Conservation (phyloP, 75 land plant species). For the Cryptomeria japonica region DNA sequence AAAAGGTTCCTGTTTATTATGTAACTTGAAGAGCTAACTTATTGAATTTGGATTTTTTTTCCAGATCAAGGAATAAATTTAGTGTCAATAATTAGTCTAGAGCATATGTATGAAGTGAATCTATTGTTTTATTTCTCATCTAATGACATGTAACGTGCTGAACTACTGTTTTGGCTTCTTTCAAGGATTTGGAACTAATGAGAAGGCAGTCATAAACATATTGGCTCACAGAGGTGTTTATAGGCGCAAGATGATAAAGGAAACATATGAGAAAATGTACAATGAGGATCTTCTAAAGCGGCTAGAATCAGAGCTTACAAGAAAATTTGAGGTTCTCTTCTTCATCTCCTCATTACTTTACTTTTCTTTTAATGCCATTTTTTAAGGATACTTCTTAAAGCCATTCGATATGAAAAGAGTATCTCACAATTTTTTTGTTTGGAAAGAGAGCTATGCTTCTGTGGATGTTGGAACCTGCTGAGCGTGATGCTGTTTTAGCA, state of each 20-base stretch:
- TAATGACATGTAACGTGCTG: neutral
- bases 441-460: constrained; percentile 55
- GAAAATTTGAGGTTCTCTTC: constrained; percentile 54
- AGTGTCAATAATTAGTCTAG: neutral
- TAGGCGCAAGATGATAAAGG: constrained; percentile 41
- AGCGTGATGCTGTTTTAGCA: constrained; percentile 65
- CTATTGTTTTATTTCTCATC: neutral
- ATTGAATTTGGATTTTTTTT: neutral
- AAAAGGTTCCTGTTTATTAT: no score
- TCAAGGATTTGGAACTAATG: constrained; percentile 60
- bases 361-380: neutral
- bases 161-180: neutral
- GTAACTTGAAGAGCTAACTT: neutral
- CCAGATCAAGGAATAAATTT: neutral
- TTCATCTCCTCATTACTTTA: neutral
- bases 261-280: constrained; percentile 40
- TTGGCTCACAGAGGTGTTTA: constrained; percentile 48
- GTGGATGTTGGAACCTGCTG: constrained; percentile 79
- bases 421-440: neutral
- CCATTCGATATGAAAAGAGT: neutral
- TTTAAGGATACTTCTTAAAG: neutral
- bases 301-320: constrained; percentile 52
- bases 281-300: constrained; percentile 37
- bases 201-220: constrained; percentile 49
- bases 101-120: neutral